These are phyloP conservation scores for Ilyonectria sp. DNA, from an alignment of 2,329 filamentous ascomycete genomes.

Conservation along the genomic window DNA sequence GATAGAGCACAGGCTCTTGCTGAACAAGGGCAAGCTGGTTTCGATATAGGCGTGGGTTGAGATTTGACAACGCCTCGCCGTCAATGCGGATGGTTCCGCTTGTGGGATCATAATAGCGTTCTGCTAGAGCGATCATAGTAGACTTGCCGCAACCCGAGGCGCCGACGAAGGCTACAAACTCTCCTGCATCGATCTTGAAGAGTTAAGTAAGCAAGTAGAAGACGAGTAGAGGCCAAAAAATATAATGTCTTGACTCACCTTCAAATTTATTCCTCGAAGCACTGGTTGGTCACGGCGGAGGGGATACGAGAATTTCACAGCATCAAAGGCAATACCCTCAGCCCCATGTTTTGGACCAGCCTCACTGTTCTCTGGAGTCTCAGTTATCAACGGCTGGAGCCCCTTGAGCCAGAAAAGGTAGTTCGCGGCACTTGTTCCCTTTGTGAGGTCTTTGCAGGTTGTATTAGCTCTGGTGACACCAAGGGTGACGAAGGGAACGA, in stretches of 20 bases:
- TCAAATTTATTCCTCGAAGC: neutral
- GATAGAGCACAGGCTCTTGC: slow-evolving; percentile 58
- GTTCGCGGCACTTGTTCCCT: neutral
- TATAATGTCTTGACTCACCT: neutral
- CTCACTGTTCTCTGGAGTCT: neutral
- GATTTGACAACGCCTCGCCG: slow-evolving; percentile 32
- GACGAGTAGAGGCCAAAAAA: neutral
- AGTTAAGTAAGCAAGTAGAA: neutral
- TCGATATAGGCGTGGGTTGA: slow-evolving; percentile 33
- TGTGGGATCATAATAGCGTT: slow-evolving; percentile 60
- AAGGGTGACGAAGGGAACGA: slow-evolving; percentile 17
- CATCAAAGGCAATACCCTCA: neutral
- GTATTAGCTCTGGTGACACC: slow-evolving; percentile 64
- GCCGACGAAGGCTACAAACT: slow-evolving; percentile 69
- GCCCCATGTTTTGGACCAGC: neutral
- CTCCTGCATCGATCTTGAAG: slow-evolving; percentile 46
- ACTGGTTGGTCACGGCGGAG: neutral
- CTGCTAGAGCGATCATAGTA: slow-evolving; percentile 67
- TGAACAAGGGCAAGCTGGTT: slow-evolving; percentile 53
- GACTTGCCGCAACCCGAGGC: slow-evolving; percentile 73
- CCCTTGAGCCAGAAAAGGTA: slow-evolving; percentile 61
- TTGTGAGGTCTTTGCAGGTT: slow-evolving; percentile 54
- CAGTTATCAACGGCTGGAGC: slow-evolving; percentile 13
- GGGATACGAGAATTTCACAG: neutral
- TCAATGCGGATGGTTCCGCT: slow-evolving; percentile 47